Evolutionary conservation across 192 early-diverging fungal genomes (phyloP).

Genomic region (Spinellus fusiger): DNA sequence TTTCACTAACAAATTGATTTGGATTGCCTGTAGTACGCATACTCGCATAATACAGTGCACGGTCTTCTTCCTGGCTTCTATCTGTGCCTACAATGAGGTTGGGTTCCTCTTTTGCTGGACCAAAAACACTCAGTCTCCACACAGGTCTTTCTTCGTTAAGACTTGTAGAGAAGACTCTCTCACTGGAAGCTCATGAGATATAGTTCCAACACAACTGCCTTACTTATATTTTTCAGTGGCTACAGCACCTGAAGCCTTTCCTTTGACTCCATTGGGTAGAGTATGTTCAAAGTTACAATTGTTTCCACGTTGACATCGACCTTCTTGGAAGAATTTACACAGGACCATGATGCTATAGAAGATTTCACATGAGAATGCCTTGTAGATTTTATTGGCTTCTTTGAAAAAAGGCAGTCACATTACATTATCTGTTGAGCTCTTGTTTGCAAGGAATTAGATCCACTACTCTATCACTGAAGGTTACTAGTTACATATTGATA

Average conservation of each 20-base stretch:
- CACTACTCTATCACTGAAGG: no score
- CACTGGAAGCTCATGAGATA: slow-evolving; percentile 8
- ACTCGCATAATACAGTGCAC: slow-evolving; percentile 42
- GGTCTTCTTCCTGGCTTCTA: slow-evolving; percentile 56
- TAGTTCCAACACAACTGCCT: background rate
- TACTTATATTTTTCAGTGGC: slow-evolving; percentile 37
- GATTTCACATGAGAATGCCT: no score
- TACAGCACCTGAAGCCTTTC: slow-evolving; percentile 30
- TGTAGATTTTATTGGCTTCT: no score
- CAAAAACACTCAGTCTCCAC: slow-evolving; percentile 53
- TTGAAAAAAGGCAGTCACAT: no score
- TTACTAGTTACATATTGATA: no score
- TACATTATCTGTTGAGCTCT: no score
- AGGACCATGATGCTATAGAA: no score
- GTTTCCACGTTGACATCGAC: slow-evolving; percentile 51
- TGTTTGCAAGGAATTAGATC: no score
- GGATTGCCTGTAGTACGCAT: slow-evolving; percentile 19
- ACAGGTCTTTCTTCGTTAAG: slow-evolving; percentile 38
- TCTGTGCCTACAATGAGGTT: slow-evolving; percentile 56
- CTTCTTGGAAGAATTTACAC: slow-evolving; percentile 46
- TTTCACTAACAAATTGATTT: slow-evolving; percentile 17
- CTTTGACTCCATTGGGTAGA: slow-evolving; percentile 34
- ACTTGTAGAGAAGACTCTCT: slow-evolving; percentile 25
- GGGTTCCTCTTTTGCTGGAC: slow-evolving; percentile 50
- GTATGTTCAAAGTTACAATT: slow-evolving; percentile 54